phyloP scores from a whole-genome alignment of 2,329 filamentous ascomycete species.

The Metarhizium humberi region DNA sequence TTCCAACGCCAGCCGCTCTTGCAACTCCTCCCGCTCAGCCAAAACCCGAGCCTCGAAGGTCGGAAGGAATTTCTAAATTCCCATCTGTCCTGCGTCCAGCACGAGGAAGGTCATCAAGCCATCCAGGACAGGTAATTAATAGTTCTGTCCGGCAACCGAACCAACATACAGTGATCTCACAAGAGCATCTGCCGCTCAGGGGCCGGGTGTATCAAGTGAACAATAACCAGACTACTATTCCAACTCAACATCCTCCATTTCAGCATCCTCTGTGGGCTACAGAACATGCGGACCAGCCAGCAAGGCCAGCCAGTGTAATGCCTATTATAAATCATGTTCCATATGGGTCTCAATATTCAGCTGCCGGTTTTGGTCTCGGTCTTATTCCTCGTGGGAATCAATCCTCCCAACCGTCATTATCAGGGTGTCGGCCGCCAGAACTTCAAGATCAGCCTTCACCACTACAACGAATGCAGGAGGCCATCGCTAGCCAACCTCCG shows the following conservation, averaged over 20 bases:
- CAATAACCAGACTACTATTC: background rate
- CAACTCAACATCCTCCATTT: background rate
- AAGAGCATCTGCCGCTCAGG: too few species aligned
- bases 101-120: conserved; percentile 4
- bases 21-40: background rate
- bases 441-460: background rate
- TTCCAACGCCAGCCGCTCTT: background rate
- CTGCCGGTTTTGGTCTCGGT: background rate
- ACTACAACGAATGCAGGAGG: background rate
- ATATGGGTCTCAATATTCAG: background rate
- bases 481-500: background rate
- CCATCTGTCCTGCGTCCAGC: conserved; percentile 11
- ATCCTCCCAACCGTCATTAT: background rate
- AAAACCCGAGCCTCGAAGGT: background rate
- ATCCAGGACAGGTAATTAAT: background rate
- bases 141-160: background rate
- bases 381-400: too few species aligned
- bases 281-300: background rate
- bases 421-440: background rate
- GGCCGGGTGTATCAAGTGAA: background rate
- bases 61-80: conserved; percentile 5
- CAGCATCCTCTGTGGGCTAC: conserved; percentile 3
- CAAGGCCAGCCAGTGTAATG: conserved; percentile 8
- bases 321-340: conserved; percentile 1
- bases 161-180: background rate